Conservation (phyloP, 495 filamentous ascomycete species). For the Podospora tetraspora region DNA sequence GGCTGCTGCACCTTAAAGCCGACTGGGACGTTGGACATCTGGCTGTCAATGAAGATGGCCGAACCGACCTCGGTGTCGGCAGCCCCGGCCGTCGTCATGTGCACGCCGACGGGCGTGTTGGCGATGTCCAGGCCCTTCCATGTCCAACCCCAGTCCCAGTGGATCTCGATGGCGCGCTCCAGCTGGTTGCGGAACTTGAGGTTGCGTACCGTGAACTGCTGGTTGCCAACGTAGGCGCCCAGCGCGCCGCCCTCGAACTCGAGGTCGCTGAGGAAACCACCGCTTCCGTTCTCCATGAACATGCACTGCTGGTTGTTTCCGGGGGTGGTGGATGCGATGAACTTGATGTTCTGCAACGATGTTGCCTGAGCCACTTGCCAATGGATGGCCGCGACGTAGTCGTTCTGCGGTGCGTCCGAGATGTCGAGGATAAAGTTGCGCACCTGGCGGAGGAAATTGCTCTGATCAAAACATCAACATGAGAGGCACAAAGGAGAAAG, state of each 20-base stretch:
- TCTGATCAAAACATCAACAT: no score
- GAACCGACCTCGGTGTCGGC: no score
- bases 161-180: slow-evolving; percentile 79
- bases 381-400: slow-evolving; percentile 73
- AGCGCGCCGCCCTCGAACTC: slow-evolving; percentile 77
- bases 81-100: slow-evolving; percentile 30
- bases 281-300: slow-evolving; percentile 91
- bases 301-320: slow-evolving; percentile 76
- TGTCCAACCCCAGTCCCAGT: slow-evolving; percentile 88
- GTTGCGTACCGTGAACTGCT: slow-evolving; percentile 87
- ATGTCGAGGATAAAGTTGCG: slow-evolving; percentile 89
- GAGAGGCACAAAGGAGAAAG: no score
- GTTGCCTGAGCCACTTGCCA: slow-evolving; percentile 96
- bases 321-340: slow-evolving; percentile 58
- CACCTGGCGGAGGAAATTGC: slow-evolving; percentile 83
- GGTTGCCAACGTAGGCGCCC: slow-evolving; percentile 77
- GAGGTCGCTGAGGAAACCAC: slow-evolving; percentile 78
- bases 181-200: slow-evolving; percentile 77
- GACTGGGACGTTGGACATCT: slow-evolving; percentile 1
- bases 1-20: not conserved
- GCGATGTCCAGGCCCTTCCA: slow-evolving; percentile 72
- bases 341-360: slow-evolving; percentile 73
- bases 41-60: slow-evolving; percentile 4
- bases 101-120: slow-evolving; percentile 67
- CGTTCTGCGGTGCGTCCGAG: slow-evolving; percentile 43